Percentiles rank a stretch among this genome's conserved stretches.
These are phyloP conservation scores for Hemisphaericaspora lyxosophila DNA, from an alignment of 1,139 yeast genomes.

Conservation along the genomic window DNA sequence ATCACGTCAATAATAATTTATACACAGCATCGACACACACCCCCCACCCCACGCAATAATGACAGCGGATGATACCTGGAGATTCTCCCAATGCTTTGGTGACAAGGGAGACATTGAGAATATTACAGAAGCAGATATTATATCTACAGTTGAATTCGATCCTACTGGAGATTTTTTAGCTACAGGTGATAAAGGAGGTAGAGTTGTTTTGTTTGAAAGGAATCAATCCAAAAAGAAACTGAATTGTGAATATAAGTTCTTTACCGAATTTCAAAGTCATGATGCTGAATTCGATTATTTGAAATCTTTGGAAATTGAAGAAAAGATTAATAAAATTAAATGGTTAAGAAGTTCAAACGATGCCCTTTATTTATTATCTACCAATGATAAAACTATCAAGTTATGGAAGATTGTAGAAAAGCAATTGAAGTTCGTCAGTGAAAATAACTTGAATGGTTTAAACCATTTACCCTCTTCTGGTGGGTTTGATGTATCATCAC, in stretches of 20 bases:
- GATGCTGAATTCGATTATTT: constrained; percentile 98
- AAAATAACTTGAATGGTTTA: constrained; percentile 69
- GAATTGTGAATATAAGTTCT: constrained; percentile 86
- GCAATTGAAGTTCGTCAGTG: constrained; percentile 87
- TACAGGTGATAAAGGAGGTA: constrained; percentile 98
- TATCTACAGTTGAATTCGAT: constrained; percentile 95
- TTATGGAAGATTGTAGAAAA: constrained; percentile 95
- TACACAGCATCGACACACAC: neutral
- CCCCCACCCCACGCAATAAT: constrained; percentile 7
- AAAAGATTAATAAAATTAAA: constrained; percentile 94
- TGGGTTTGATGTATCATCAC: constrained; percentile 28
- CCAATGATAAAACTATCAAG: constrained; percentile 96
- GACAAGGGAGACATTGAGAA: constrained; percentile 96
- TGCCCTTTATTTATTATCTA: constrained; percentile 83
- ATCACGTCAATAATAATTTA: neutral
- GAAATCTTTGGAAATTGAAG: constrained; percentile 95
- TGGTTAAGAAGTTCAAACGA: constrained; percentile 91
- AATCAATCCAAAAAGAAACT: constrained; percentile 69
- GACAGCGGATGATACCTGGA: constrained; percentile 48
- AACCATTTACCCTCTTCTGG: constrained; percentile 21
- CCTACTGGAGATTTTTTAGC: constrained; percentile 93
- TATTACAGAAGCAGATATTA: constrained; percentile 96
- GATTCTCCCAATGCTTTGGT: constrained; percentile 92
- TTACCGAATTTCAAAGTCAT: constrained; percentile 96
- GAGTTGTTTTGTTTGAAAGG: constrained; percentile 93